Conservation (phyloP, 371 early-diverging fungal species). For the Apophysomyces variabilis region DNA sequence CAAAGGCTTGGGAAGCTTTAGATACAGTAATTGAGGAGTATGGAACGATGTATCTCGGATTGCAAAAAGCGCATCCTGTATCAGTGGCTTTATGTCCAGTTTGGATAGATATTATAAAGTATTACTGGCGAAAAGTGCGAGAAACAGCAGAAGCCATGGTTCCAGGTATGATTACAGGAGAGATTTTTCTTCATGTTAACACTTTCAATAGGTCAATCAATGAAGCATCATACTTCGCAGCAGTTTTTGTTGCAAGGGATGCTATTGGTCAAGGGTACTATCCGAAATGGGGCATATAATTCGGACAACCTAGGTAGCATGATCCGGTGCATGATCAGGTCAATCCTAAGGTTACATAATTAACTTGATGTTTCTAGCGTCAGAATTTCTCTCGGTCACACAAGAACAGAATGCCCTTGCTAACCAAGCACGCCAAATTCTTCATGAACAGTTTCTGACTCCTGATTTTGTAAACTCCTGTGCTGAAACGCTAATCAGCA, state of each 20-base stretch:
- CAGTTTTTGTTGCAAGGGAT: constrained; percentile 72
- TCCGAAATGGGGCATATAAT: constrained; percentile 63
- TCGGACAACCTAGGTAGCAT: constrained; percentile 30
- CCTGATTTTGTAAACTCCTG: constrained; percentile 65
- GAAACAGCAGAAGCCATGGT: neutral
- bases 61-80: constrained; percentile 74
- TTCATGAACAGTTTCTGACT: constrained; percentile 74
- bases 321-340: too few species aligned
- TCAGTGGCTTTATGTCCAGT: constrained; percentile 72
- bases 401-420: constrained; percentile 59
- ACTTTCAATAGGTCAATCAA: too few species aligned
- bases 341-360: neutral
- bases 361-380: constrained; percentile 19
- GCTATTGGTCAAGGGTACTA: constrained; percentile 67
- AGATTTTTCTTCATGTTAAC: too few species aligned
- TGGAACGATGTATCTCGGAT: constrained; percentile 82
- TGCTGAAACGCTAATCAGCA: constrained; percentile 72
- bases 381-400: constrained; percentile 39
- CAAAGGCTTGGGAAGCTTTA: constrained; percentile 24
- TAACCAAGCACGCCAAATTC: constrained; percentile 55
- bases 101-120: constrained; percentile 68
- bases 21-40: constrained; percentile 67
- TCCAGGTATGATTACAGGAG: neutral
- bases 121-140: constrained; percentile 70
- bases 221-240: neutral